These are phyloP conservation scores for Chenopodium berlandieri DNA, from an alignment of 148 eudicot species.

Conservation along the genomic window DNA sequence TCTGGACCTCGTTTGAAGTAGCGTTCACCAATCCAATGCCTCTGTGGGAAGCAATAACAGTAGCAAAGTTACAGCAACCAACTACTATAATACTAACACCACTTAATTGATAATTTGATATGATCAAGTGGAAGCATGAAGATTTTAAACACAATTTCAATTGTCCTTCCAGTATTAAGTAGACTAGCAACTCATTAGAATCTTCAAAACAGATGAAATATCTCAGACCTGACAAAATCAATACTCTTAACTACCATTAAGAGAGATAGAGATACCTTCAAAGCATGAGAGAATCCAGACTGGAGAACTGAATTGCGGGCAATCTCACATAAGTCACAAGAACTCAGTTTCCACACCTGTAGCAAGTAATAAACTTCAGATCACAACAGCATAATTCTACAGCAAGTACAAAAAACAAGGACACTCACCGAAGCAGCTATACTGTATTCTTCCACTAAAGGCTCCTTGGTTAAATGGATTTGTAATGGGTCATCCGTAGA, in stretches of 20 bases:
- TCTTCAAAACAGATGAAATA: neutral
- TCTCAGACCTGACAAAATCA: neutral
- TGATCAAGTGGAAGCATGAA: neutral
- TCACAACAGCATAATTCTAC: slow-evolving; percentile 6
- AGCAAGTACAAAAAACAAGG: slow-evolving; percentile 12
- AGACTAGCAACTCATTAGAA: neutral
- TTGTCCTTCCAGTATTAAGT: neutral
- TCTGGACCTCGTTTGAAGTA: slow-evolving; percentile 85
- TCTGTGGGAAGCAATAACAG: slow-evolving; percentile 30
- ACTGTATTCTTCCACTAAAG: slow-evolving; percentile 97
- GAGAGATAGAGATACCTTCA: slow-evolving; percentile 59
- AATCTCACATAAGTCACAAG: slow-evolving; percentile 96
- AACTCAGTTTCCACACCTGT: slow-evolving; percentile 95
- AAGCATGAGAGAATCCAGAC: slow-evolving; percentile 92
- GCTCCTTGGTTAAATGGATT: slow-evolving; percentile 96
- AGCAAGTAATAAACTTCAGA: slow-evolving; percentile 14
- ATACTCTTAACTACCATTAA: slow-evolving; percentile 6
- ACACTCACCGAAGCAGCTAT: slow-evolving; percentile 92
- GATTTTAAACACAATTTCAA: neutral
- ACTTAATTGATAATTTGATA: neutral
- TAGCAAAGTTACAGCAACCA: slow-evolving; percentile 4
- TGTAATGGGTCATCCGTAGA: slow-evolving; percentile 98
- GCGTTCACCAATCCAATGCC: slow-evolving; percentile 93
- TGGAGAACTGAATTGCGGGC: slow-evolving; percentile 97
- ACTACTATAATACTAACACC: neutral